phyloP scores from a whole-genome alignment of 176 grass and related monocot species.

The Microstegium vimineum region DNA sequence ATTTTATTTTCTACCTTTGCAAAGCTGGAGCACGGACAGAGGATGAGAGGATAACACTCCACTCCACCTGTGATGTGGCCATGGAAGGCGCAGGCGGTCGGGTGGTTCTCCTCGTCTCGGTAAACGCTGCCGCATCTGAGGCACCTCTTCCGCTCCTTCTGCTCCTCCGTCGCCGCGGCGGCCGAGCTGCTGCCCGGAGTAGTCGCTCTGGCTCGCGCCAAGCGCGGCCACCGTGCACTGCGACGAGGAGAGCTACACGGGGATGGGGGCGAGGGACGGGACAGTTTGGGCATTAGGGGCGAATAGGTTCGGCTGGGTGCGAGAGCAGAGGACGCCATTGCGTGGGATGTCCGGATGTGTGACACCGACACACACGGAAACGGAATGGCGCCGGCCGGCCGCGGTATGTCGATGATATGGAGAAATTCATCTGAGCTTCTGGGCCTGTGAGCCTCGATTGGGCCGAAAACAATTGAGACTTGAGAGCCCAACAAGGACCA shows the following conservation, averaged over 20 bases:
- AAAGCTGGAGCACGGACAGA: neutral
- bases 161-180: neutral
- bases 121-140: constrained; percentile 61
- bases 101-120: constrained; percentile 55
- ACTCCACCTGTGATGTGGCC: constrained; percentile 69
- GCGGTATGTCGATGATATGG: neutral
- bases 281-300: neutral
- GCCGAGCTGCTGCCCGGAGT: neutral
- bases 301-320: neutral
- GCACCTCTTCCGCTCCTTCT: constrained; percentile 37
- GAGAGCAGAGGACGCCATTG: neutral
- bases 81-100: constrained; percentile 61
- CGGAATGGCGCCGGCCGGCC: neutral
- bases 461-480: neutral
- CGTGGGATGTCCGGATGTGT: neutral
- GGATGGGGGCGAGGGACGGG: neutral
- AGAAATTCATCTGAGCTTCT: neutral
- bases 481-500: neutral
- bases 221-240: neutral
- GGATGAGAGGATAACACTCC: neutral
- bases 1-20: no score
- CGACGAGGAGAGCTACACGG: neutral
- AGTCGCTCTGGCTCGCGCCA: neutral
- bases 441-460: no score
- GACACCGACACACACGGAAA: no score